These are phyloP conservation scores for Echinochloa phyllopogon DNA, from an alignment of 176 grass and related monocot species.

Conservation along the genomic window DNA sequence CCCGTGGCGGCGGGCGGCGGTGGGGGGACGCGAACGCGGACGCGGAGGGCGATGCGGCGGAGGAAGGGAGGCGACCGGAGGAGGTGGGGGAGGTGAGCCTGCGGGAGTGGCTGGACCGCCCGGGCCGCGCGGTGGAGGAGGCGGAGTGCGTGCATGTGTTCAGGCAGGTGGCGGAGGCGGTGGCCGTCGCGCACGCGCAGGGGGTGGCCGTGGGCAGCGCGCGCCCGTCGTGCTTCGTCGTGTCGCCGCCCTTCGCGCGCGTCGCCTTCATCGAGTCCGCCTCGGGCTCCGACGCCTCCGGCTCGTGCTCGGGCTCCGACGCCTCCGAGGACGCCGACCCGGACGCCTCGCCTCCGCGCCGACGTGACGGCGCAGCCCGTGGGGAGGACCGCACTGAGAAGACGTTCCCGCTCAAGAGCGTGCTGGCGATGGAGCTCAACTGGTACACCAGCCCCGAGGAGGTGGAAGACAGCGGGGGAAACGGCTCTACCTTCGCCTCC, in stretches of 20 bases:
- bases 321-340: constrained; percentile 54
- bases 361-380: neutral
- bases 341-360: constrained; percentile 21
- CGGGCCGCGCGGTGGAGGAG: constrained; percentile 64
- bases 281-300: constrained; percentile 74
- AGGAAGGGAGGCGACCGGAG: constrained; percentile 33
- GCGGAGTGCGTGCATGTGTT: constrained; percentile 94
- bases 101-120: constrained; percentile 83
- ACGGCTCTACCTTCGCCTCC: constrained; percentile 71
- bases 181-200: constrained; percentile 84
- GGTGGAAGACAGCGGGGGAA: constrained; percentile 41
- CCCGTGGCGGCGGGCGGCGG: constrained; percentile 26
- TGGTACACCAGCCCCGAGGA: constrained; percentile 99
- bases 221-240: constrained; percentile 91
- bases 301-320: constrained; percentile 71
- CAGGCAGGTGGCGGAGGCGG: constrained; percentile 83
- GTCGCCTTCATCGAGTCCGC: constrained; percentile 97
- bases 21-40: constrained; percentile 28
- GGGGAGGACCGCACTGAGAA: constrained; percentile 45
- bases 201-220: constrained; percentile 83
- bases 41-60: constrained; percentile 17
- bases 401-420: constrained; percentile 80
- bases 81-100: constrained; percentile 75
- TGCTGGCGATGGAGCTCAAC: constrained; percentile 77
- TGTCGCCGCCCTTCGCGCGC: constrained; percentile 78